Conservation (phyloP, 2,329 filamentous ascomycete species). For the Cladosporium austrohemisphaericum region DNA sequence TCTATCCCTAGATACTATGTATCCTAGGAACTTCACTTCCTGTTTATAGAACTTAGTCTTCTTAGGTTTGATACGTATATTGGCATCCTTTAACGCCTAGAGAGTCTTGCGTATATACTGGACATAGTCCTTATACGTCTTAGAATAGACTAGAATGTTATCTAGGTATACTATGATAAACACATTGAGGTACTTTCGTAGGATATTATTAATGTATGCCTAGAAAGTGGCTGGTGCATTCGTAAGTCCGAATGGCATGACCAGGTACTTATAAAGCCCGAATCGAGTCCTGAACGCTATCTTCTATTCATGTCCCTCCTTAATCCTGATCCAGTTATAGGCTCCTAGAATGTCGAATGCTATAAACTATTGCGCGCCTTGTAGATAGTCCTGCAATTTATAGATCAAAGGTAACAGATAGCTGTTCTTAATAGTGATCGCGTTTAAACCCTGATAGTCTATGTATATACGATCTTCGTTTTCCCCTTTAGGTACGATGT, state of each 20-base stretch:
- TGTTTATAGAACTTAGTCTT: conserved; percentile 31
- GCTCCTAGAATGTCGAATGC: neutral
- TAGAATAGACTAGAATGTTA: conserved; percentile 25
- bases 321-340: neutral
- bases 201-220: conserved; percentile 21
- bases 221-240: conserved; percentile 15
- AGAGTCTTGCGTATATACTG: conserved; percentile 8
- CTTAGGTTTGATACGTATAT: conserved; percentile 16
- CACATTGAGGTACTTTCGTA: conserved; percentile 23
- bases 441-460: neutral
- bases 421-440: neutral
- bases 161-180: conserved; percentile 25
- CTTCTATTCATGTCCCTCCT: neutral
- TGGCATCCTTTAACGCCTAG: neutral
- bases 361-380: neutral
- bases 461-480: neutral
- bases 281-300: conserved; percentile 32
- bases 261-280: conserved; percentile 34
- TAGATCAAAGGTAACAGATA: neutral
- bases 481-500: conserved; percentile 6
- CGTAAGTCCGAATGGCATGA: conserved; percentile 29
- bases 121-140: conserved; percentile 10
- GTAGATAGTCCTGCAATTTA: neutral
- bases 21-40: conserved; percentile 28
- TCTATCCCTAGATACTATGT: conserved; percentile 24